These are phyloP conservation scores for Candida stauntonica DNA, from an alignment of 805 yeast species.

Conservation along the genomic window DNA sequence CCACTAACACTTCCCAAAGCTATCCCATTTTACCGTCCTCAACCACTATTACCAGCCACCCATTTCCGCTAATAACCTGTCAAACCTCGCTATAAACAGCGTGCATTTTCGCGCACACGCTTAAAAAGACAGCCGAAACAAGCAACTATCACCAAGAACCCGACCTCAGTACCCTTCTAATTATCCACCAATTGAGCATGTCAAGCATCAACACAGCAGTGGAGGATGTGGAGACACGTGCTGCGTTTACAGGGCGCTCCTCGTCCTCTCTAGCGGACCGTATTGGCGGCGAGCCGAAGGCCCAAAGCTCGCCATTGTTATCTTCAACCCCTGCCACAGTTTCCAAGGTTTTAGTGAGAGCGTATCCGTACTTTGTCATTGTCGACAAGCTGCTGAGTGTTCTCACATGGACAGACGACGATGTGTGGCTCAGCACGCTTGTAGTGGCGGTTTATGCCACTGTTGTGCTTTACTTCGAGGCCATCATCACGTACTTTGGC, in stretches of 20 bases:
- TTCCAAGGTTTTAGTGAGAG: slow-evolving; percentile 72
- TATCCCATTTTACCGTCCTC: too few species aligned
- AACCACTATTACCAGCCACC: too few species aligned
- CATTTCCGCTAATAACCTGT: too few species aligned
- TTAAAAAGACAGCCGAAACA: too few species aligned
- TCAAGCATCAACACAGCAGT: slow-evolving; percentile 10
- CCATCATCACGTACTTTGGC: slow-evolving; percentile 74
- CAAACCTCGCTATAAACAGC: too few species aligned
- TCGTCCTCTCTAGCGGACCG: slow-evolving; percentile 15
- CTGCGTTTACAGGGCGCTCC: slow-evolving; percentile 37
- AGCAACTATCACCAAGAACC: too few species aligned
- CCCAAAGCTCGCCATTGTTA: slow-evolving; percentile 62
- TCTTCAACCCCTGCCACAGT: slow-evolving; percentile 90
- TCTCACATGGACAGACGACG: slow-evolving; percentile 89
- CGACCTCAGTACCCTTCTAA: too few species aligned
- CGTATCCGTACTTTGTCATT: slow-evolving; percentile 80
- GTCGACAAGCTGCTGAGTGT: slow-evolving; percentile 67
- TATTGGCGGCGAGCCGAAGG: slow-evolving; percentile 24
- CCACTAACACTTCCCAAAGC: too few species aligned
- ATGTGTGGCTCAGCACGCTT: slow-evolving; percentile 69
- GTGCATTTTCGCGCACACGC: too few species aligned
- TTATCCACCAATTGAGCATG: too few species aligned
- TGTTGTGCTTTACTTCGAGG: slow-evolving; percentile 71
- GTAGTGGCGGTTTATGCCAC: slow-evolving; percentile 51
- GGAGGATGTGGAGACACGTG: slow-evolving; percentile 33